Conservation (phyloP, 345 rosid genomes). For the Eucalyptus leucophloia region DNA sequence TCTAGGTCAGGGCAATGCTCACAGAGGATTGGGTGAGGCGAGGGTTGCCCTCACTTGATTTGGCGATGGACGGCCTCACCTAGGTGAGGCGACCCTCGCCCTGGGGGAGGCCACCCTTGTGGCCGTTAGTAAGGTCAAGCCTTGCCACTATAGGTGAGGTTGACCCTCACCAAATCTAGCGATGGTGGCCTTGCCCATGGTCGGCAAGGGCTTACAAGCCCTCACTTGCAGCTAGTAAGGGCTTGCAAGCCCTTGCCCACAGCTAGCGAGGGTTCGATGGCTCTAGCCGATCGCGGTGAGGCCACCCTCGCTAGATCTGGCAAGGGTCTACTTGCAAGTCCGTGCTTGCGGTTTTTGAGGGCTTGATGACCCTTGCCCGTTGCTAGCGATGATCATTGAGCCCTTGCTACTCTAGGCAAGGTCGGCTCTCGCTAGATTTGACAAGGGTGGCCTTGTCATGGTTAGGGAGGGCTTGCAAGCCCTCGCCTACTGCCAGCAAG, state of each 20-base stretch:
- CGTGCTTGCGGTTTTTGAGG: rapidly evolving
- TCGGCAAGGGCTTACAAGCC: no score
- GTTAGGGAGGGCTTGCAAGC: no score
- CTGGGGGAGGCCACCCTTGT: no score
- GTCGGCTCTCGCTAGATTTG: rapidly evolving
- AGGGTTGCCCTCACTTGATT: rapidly evolving
- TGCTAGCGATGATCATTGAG: rapidly evolving
- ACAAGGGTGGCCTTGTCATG: rapidly evolving
- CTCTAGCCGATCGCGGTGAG: rapidly evolving
- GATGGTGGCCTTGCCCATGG: rapidly evolving
- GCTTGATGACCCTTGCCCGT: no score
- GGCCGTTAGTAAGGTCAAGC: rapidly evolving
- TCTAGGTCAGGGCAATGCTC: rapidly evolving
- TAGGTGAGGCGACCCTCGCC: no score
- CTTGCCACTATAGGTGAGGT: rapidly evolving
- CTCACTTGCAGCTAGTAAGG: rapidly evolving
- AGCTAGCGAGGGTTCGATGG: no score
- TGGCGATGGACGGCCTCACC: rapidly evolving
- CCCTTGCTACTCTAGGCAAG: rapidly evolving
- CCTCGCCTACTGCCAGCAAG: rapidly evolving
- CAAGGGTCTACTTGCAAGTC: rapidly evolving
- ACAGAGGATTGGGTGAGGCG: rapidly evolving
- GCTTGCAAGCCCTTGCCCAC: no score
- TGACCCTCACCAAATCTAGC: rapidly evolving
- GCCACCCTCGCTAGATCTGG: rapidly evolving